Percentiles rank a stretch among this genome's conserved stretches.
phyloP scores from a whole-genome alignment of 805 yeast species.

The Scheffersomyces stipitis region DNA sequence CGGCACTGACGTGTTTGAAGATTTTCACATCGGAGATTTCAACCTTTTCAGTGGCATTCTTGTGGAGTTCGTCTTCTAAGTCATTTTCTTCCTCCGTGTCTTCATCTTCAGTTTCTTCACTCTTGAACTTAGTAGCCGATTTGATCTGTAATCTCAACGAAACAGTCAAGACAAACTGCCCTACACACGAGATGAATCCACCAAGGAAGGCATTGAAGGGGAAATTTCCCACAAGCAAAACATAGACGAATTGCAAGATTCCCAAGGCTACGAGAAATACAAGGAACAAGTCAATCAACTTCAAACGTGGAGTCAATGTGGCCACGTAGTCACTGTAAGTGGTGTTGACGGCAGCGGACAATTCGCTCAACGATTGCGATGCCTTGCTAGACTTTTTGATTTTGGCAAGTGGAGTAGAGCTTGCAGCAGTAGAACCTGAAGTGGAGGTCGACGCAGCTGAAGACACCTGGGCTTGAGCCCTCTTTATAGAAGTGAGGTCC shows the following conservation, averaged over 20 bases:
- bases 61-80: constrained; percentile 4
- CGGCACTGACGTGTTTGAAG: constrained; percentile 30
- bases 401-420: not conserved
- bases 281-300: constrained; percentile 76
- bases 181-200: constrained; percentile 89
- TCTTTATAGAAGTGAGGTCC: constrained; percentile 20
- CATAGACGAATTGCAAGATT: constrained; percentile 73
- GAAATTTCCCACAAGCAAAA: constrained; percentile 76
- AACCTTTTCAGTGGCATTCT: constrained; percentile 3
- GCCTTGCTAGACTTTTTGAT: constrained; percentile 7
- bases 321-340: constrained; percentile 35
- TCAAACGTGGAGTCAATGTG: constrained; percentile 46
- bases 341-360: constrained; percentile 27
- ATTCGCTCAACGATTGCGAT: constrained; percentile 20
- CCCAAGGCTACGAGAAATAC: constrained; percentile 75
- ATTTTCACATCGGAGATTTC: constrained; percentile 2
- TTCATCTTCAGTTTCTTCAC: not conserved
- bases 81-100: constrained; percentile 2
- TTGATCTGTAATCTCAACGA: constrained; percentile 69
- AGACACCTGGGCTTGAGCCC: constrained; percentile 15
- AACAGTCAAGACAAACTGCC: constrained; percentile 89
- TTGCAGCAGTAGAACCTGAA: no score
- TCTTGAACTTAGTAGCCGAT: constrained; percentile 5
- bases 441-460: constrained; percentile 2
- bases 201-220: constrained; percentile 97